Percentiles rank a stretch among this genome's conserved stretches.
These are phyloP conservation scores for Alternaria arbusti DNA, from an alignment of 2,329 filamentous ascomycete genomes.

Conservation along the genomic window DNA sequence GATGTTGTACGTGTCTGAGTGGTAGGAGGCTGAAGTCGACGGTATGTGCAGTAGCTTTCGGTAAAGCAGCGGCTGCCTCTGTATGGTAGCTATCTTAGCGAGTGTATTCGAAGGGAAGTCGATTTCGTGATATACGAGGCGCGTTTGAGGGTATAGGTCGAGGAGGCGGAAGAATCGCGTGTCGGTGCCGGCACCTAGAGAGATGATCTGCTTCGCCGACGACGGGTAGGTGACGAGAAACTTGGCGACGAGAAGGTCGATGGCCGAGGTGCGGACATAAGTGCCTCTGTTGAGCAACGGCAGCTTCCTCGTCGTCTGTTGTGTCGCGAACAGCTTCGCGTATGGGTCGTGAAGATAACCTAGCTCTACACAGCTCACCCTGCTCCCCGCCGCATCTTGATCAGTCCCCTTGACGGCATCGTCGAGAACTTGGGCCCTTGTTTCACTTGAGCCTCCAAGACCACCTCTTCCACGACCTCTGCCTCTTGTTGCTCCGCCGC, in stretches of 20 bases:
- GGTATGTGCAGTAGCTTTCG: conserved; percentile 32
- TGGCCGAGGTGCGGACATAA: conserved; percentile 85
- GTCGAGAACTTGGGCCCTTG: conserved; percentile 63
- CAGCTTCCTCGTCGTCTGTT: conserved; percentile 67
- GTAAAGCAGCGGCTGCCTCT: conserved; percentile 37
- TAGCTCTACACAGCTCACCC: conserved; percentile 83
- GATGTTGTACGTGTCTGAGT: conserved; percentile 60
- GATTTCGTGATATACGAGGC: conserved; percentile 84
- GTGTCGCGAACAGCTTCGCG: conserved; percentile 71
- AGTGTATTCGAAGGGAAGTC: conserved; percentile 81
- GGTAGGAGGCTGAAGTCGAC: conserved; percentile 48
- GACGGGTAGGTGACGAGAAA: conserved; percentile 65
- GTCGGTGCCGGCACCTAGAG: conserved; percentile 91
- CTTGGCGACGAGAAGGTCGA: conserved; percentile 75
- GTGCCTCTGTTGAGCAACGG: conserved; percentile 97
- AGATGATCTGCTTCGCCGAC: conserved; percentile 77
- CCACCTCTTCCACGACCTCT: conserved; percentile 52
- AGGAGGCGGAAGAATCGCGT: conserved; percentile 83
- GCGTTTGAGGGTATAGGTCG: conserved; percentile 50
- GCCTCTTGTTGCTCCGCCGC: conserved; percentile 55
- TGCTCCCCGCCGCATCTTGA: conserved; percentile 85
- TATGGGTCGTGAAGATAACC: conserved; percentile 87
- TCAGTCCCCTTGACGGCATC: conserved; percentile 86
- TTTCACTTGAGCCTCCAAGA: conserved; percentile 29
- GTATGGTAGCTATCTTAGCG: conserved; percentile 64